Evolutionary conservation across 148 eudicot genomes (phyloP), one percentile per base, ranked within the genome.

Genomic region (Dianthus caryophyllus): DNA sequence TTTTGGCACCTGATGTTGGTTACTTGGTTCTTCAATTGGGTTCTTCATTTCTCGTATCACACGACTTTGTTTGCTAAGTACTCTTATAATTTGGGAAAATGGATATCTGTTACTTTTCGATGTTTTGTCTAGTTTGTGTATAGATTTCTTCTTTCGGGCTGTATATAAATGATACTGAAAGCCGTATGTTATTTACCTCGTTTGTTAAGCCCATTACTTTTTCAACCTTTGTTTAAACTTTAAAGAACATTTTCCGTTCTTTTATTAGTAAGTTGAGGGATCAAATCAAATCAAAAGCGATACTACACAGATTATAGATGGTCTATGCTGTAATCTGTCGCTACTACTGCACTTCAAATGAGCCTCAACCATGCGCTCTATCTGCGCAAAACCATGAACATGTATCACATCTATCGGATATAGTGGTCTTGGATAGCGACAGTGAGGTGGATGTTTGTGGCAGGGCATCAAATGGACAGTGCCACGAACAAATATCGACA

Each of bases 401-500:
- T 11, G 44, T 10, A 17, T 38, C 68, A 18, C 63, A 31, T 65
- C 15, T 47, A 31, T 21, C 58, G 22, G 14, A 55, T 29, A 30
- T 12, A 61, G 63, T 20, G 39, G 38, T 29, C 46, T 46, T 38
- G 38, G 30, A 52, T 51, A 53, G 68, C 30, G 72, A 39, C 14
- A 20, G 62, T 72, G 12, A 16, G 27, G 51, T 13, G 24, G 71
- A 52, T 12, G 18, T 9, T 61, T n/a, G 38, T 58, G 59, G 14
- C 38, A 26, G 53, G 39, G 24, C 59, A 29, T 65, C 52, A 24
- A 67, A 67, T 33, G 59, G 49, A 38, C 59, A 47, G 39, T n/a
- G n/a, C 48, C 71, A 57, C 5, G 31, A 51, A 53, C 73, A 53
- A 21, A 30, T 46, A n/a, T n/a, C 15, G 27, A 2, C 36, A 6